A percentile compares a stretch with the other conserved stretches of the same genome.
Evolutionary conservation across 805 yeast genomes (phyloP).

Genomic region (Metschnikowia bowlesiae): DNA sequence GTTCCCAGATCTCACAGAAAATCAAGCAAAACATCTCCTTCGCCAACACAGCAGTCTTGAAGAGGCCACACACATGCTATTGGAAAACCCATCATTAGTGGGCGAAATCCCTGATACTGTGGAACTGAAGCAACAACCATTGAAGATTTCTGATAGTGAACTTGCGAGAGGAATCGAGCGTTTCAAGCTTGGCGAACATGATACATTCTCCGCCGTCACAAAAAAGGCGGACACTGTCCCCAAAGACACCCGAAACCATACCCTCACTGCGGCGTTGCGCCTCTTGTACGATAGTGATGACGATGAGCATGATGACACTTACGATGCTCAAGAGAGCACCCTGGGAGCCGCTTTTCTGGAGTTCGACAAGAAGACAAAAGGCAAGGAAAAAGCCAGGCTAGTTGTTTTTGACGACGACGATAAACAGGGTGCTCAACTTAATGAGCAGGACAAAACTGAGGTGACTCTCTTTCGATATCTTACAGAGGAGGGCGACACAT

Average conservation of each 20-base stretch:
- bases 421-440: conserved; percentile 10
- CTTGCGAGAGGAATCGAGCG: conserved; percentile 13
- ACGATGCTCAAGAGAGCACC: conserved; percentile 51
- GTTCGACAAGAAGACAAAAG: conserved; percentile 5
- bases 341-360: conserved; percentile 20
- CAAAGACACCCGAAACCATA: conserved; percentile 48
- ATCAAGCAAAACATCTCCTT: conserved; percentile 48
- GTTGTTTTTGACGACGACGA: conserved; percentile 29
- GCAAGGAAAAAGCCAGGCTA: conserved; percentile 16
- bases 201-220: conserved; percentile 8
- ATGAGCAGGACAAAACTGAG: conserved; percentile 44
- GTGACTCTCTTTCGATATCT: conserved; percentile 51
- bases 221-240: background rate
- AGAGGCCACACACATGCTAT: conserved; percentile 48
- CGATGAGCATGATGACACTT: conserved; percentile 80
- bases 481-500: conserved; percentile 42
- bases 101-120: conserved; percentile 21
- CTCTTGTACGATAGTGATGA: conserved; percentile 71
- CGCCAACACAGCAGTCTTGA: conserved; percentile 50
- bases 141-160: conserved; percentile 6
- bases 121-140: background rate
- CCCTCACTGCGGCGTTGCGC: conserved; percentile 56
- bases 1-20: conserved; percentile 57
- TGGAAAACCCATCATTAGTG: conserved; percentile 56
- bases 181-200: conserved; percentile 21